Evolutionary conservation across 768 basidiomycete genomes (phyloP).

Genomic region (Tricholoma sp.): DNA sequence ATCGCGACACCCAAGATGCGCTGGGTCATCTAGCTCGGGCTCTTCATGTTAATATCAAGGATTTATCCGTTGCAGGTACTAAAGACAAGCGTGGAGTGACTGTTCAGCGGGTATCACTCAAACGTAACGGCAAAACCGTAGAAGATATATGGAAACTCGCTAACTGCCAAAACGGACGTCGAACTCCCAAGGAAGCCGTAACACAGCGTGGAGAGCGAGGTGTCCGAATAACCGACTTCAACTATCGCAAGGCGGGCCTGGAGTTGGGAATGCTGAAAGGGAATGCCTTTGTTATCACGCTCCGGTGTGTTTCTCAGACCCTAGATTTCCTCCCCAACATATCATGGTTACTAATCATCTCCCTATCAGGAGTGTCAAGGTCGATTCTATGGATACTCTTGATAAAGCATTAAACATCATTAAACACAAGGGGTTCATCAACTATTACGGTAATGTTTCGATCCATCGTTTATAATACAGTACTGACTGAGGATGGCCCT

Average conservation of each 20-base stretch:
- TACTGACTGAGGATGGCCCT: conserved; percentile 7
- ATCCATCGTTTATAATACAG: background rate
- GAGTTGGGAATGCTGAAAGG: conserved; percentile 97
- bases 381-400: conserved; percentile 65
- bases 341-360: background rate
- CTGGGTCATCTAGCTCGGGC: conserved; percentile 73
- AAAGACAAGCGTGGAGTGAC: conserved; percentile 99
- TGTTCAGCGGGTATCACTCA: conserved; percentile 82
- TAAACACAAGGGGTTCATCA: conserved; percentile 88
- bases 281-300: conserved; percentile 90
- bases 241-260: conserved; percentile 74
- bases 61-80: conserved; percentile 88
- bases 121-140: conserved; percentile 68
- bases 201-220: conserved; percentile 84
- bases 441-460: conserved; percentile 77
- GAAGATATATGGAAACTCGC: conserved; percentile 82
- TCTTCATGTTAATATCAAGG: conserved; percentile 72
- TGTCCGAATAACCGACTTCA: conserved; percentile 81
- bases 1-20: conserved; percentile 95
- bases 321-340: background rate
- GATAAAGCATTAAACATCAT: conserved; percentile 73
- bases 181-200: conserved; percentile 51
- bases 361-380: conserved; percentile 71
- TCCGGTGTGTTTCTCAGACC: conserved; percentile 52
- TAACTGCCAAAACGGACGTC: conserved; percentile 60